phyloP scores from a whole-genome alignment of 1,139 yeast species.

The Lodderomyces beijingensis region DNA sequence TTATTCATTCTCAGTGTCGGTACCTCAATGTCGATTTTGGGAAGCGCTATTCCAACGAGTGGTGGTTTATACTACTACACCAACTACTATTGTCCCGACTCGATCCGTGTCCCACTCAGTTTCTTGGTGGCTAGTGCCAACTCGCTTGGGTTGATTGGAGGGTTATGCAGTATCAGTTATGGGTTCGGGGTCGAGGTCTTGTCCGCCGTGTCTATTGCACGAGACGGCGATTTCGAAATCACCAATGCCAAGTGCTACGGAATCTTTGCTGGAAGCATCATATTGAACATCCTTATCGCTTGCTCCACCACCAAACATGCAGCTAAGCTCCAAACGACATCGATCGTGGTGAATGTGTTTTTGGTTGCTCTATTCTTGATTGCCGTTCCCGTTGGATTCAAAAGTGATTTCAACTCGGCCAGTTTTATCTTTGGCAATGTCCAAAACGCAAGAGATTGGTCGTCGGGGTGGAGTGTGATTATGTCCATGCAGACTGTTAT shows the following conservation, averaged over 20 bases:
- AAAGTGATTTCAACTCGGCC: conserved; percentile 25
- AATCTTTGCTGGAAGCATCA: conserved; percentile 31
- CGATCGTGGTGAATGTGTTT: conserved; percentile 53
- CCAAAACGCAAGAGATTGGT: conserved; percentile 55
- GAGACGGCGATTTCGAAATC: conserved; percentile 29
- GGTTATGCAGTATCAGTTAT: conserved; percentile 35
- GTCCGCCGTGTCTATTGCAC: conserved; percentile 29
- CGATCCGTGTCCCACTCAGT: conserved; percentile 31
- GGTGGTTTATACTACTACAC: conserved; percentile 68
- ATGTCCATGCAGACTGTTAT: conserved; percentile 62
- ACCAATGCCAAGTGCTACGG: conserved; percentile 33
- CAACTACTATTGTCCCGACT: conserved; percentile 33
- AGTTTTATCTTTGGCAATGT: conserved; percentile 51
- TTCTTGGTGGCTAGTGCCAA: conserved; percentile 45
- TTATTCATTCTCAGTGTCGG: conserved; percentile 57
- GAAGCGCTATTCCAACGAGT: conserved; percentile 67
- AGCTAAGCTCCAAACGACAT: conserved; percentile 56
- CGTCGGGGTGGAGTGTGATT: conserved; percentile 62
- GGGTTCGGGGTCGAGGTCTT: conserved; percentile 36
- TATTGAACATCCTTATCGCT: conserved; percentile 26
- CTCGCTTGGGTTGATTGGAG: conserved; percentile 33
- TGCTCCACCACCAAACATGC: conserved; percentile 38
- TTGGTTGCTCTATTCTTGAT: conserved; percentile 55
- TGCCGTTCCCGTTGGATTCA: conserved; percentile 51
- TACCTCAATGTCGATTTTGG: conserved; percentile 59